A percentile compares a stretch with the other conserved stretches of the same genome.
Conservation (phyloP, 169 alveolate genomes). For the Plasmodium gaboni region DNA sequence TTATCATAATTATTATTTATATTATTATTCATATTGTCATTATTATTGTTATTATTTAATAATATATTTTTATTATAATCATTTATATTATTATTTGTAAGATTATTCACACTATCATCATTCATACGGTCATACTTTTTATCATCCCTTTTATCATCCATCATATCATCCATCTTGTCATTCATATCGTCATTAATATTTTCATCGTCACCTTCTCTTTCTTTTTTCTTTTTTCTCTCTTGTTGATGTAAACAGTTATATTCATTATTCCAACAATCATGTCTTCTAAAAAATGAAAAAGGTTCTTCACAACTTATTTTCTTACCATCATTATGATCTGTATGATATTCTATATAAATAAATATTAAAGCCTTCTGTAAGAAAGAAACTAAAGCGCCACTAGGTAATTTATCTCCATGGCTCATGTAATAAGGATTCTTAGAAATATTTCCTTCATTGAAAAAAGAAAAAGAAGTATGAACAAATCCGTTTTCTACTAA, state of each 20-base stretch:
- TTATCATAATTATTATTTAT: not conserved
- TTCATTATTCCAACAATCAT: conserved; percentile 87
- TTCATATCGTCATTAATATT: too few species aligned
- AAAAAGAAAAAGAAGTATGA: conserved; percentile 90
- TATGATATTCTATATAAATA: conserved; percentile 90
- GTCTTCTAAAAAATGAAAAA: conserved; percentile 88
- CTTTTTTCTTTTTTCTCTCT: conserved; percentile 13
- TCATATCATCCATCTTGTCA: not conserved
- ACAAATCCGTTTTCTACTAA: conserved; percentile 91
- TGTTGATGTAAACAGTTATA: conserved; percentile 73
- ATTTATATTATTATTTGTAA: conserved; percentile 25
- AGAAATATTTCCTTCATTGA: conserved; percentile 87
- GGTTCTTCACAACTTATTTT: conserved; percentile 88
- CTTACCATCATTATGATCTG: conserved; percentile 87
- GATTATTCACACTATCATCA: conserved; percentile 37
- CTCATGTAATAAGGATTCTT: conserved; percentile 87
- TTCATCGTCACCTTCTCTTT: conserved; percentile 8
- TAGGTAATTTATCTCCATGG: conserved; percentile 91
- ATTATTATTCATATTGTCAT: not conserved
- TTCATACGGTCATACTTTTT: conserved; percentile 12
- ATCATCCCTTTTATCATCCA: conserved; percentile 24
- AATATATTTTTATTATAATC: conserved; percentile 10
- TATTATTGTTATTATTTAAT: not conserved
- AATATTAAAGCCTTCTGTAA: conserved; percentile 92
- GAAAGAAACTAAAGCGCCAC: conserved; percentile 90